Evolutionary conservation across 305 asterid species (phyloP).

Genomic region (Nicotiana rustica): DNA sequence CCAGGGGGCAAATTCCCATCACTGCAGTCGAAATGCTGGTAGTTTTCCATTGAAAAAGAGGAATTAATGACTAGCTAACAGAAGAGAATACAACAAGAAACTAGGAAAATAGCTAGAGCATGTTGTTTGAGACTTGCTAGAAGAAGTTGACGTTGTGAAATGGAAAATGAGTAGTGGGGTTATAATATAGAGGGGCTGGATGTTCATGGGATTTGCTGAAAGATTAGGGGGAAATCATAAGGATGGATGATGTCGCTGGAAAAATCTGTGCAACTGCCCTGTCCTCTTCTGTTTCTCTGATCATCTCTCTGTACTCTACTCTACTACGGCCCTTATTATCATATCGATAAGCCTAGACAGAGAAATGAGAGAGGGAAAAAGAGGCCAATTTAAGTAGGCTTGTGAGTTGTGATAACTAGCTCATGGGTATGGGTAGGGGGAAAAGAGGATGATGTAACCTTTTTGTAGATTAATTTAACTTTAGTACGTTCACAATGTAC

Average conservation of each 20-base stretch:
- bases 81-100: background rate
- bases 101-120: background rate
- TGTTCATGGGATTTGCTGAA: constrained; percentile 63
- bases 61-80: background rate
- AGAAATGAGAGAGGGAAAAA: constrained; percentile 31
- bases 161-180: constrained; percentile 31
- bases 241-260: constrained; percentile 48
- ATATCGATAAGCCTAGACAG: constrained; percentile 53
- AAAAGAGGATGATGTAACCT: constrained; percentile 46
- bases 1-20: constrained; percentile 82
- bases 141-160: constrained; percentile 26
- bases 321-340: constrained; percentile 49
- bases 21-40: constrained; percentile 45
- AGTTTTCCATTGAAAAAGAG: constrained; percentile 48
- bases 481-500: background rate
- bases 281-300: constrained; percentile 49
- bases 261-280: constrained; percentile 46
- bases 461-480: background rate
- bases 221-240: constrained; percentile 46
- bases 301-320: constrained; percentile 47
- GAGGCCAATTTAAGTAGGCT: constrained; percentile 22
- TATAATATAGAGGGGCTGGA: constrained; percentile 38
- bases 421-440: constrained; percentile 23
- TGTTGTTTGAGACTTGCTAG: background rate
- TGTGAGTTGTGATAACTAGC: constrained; percentile 32